phyloP scores from a whole-genome alignment of 2,329 filamentous ascomycete genomes.

The Fonsecaea nubica region DNA sequence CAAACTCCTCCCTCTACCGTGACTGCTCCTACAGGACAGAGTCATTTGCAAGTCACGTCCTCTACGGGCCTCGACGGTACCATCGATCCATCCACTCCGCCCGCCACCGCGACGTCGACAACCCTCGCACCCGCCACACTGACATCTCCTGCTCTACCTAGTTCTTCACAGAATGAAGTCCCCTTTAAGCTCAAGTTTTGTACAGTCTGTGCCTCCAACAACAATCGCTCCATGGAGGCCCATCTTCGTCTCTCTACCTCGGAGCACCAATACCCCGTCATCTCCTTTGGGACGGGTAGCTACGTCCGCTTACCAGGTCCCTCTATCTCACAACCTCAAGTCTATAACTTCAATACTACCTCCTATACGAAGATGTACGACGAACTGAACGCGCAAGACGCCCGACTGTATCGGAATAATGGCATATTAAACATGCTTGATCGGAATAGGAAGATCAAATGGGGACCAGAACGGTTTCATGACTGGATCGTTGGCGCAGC shows the following conservation, averaged over 20 bases:
- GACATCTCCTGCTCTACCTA: slow-evolving; percentile 27
- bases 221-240: slow-evolving; percentile 99
- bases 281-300: slow-evolving; percentile 95
- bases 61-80: slow-evolving; percentile 31
- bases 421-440: slow-evolving; percentile 95
- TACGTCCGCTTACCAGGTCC: slow-evolving; percentile 92
- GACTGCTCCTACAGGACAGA: slow-evolving; percentile 6
- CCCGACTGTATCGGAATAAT: slow-evolving; percentile 85
- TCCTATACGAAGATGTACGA: slow-evolving; percentile 95
- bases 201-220: slow-evolving; percentile 98
- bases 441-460: slow-evolving; percentile 89
- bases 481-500: slow-evolving; percentile 92
- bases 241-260: slow-evolving; percentile 88
- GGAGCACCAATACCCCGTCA: slow-evolving; percentile 86
- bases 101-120: slow-evolving; percentile 29
- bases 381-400: slow-evolving; percentile 85
- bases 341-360: slow-evolving; percentile 97
- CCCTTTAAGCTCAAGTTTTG: slow-evolving; percentile 93
- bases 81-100: slow-evolving; percentile 26
- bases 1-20: slow-evolving; percentile 27
- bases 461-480: slow-evolving; percentile 95
- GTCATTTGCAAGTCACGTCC: not conserved
- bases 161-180: slow-evolving; percentile 22
- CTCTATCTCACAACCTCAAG: slow-evolving; percentile 89
- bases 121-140: slow-evolving; percentile 21